phyloP scores from a whole-genome alignment of 306 rosid genomes.

The Cucumis hystrix region DNA sequence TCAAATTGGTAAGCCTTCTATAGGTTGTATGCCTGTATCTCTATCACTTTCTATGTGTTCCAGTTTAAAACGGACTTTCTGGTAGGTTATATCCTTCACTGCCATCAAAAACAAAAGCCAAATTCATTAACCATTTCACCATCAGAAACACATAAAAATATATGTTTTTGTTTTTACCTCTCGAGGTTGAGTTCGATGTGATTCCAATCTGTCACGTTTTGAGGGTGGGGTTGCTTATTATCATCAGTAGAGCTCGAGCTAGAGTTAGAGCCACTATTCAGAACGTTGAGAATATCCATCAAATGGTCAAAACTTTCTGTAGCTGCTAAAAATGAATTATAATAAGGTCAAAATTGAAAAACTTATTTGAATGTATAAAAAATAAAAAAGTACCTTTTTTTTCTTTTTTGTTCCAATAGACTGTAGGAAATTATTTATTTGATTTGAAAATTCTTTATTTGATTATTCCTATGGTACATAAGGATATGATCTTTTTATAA shows the following conservation, averaged over 20 bases:
- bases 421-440: no score
- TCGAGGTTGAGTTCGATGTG: constrained; percentile 32
- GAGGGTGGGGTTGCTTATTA: constrained; percentile 3
- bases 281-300: constrained; percentile 17
- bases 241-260: constrained; percentile 6
- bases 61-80: constrained; percentile 58
- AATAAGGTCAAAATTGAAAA: constrained; percentile 1
- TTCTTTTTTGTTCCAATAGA: no score
- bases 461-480: no score
- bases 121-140: background rate
- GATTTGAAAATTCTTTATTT: no score
- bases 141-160: background rate
- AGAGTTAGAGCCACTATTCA: constrained; percentile 3
- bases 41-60: constrained; percentile 8
- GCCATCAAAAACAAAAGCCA: constrained; percentile 2
- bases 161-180: constrained; percentile 17
- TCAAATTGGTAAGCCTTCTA: background rate
- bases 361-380: no score
- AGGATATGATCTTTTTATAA: no score
- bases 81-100: constrained; percentile 53
- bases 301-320: constrained; percentile 22
- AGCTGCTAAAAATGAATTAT: background rate
- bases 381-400: no score
- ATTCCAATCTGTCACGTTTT: constrained; percentile 12
- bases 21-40: constrained; percentile 10